Percentiles rank a stretch among this genome's conserved stretches.
phyloP scores from a whole-genome alignment of 768 basidiomycete genomes.

The Ephemerocybe angulata region DNA sequence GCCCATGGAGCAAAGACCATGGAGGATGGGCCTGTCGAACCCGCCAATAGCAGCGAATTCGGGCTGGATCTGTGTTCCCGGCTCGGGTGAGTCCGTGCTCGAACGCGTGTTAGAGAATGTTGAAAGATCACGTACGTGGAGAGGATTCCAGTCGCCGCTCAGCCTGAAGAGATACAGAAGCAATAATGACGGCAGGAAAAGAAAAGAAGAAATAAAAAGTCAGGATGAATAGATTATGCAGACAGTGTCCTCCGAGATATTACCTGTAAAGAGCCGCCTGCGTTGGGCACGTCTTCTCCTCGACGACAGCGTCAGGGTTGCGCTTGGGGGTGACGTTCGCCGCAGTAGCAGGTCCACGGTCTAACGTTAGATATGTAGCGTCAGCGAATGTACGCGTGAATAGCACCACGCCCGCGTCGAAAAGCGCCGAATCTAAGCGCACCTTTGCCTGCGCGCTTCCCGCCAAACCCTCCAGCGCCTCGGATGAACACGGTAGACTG shows the following conservation, averaged over 20 bases:
- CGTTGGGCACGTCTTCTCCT: conserved; percentile 77
- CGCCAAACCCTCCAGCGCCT: conserved; percentile 94
- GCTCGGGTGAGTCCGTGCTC: too few species aligned
- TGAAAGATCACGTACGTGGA: conserved; percentile 57
- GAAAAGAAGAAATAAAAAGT: neutral
- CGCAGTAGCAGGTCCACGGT: conserved; percentile 87
- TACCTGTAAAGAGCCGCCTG: conserved; percentile 94
- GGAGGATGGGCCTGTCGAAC: conserved; percentile 85
- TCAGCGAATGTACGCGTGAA: too few species aligned
- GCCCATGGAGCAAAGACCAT: conserved; percentile 90
- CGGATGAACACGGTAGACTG: conserved; percentile 90
- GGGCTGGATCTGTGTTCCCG: conserved; percentile 90
- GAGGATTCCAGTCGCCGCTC: conserved; percentile 88
- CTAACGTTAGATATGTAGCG: conserved; percentile 34
- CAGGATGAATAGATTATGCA: neutral
- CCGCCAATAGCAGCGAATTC: conserved; percentile 95
- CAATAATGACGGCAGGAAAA: conserved; percentile 1
- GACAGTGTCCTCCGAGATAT: conserved; percentile 14
- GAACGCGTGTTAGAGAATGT: neutral
- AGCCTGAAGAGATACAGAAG: conserved; percentile 43
- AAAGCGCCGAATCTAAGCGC: conserved; percentile 5
- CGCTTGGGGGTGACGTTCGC: conserved; percentile 78
- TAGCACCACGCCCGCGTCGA: too few species aligned
- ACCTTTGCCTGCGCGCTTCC: conserved; percentile 82
- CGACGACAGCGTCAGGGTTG: conserved; percentile 76